These are phyloP conservation scores for Boeremia exigua DNA, from an alignment of 2,329 filamentous ascomycete genomes.

Conservation along the genomic window DNA sequence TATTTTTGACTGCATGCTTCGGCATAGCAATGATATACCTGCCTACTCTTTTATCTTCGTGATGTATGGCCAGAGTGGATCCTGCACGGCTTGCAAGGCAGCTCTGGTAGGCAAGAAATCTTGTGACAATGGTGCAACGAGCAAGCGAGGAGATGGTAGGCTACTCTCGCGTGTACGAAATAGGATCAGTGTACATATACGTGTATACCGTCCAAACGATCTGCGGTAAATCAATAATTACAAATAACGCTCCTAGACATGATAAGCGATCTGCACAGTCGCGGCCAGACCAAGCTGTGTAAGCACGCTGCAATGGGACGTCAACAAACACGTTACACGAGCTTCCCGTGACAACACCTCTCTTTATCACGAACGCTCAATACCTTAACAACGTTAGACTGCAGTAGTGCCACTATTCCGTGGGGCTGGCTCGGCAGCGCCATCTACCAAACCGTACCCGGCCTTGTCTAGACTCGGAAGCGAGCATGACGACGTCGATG, in stretches of 20 bases:
- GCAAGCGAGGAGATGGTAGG: neutral
- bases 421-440: conserved; percentile 4
- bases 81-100: too few species aligned
- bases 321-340: neutral
- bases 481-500: conserved; percentile 4
- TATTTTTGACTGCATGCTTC: conserved; percentile 4
- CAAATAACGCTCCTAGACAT: too few species aligned
- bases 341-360: neutral
- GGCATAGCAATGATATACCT: neutral
- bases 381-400: neutral
- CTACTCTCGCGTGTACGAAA: neutral
- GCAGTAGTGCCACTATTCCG: conserved; percentile 2
- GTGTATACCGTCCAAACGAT: neutral
- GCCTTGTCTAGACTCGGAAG: neutral
- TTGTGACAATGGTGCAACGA: too few species aligned
- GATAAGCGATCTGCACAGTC: too few species aligned
- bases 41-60: neutral
- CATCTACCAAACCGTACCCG: conserved; percentile 5
- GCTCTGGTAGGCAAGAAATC: too few species aligned
- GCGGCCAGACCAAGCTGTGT: neutral
- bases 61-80: neutral
- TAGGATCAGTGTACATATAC: neutral
- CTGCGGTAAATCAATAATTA: too few species aligned
- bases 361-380: neutral
- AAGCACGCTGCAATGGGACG: neutral